Base-by-base conservation (phyloP, 2,329 filamentous ascomycete genomes). In the Microsporum canis region DNA sequence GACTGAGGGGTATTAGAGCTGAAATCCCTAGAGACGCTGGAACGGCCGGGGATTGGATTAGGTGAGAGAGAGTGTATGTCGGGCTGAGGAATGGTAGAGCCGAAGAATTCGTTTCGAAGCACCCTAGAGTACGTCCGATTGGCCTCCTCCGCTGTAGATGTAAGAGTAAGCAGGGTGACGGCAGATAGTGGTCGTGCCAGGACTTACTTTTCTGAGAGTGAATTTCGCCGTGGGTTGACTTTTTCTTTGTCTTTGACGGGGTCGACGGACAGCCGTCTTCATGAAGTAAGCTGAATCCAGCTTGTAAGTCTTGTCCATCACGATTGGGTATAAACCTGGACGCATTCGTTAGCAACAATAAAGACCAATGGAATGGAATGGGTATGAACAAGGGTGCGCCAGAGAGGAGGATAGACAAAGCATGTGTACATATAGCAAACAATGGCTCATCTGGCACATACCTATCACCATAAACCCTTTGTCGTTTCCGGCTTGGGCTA, bases 231-330 rank as follows among this genome's bases (percentile, higher is more conserved):
- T 95, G 88, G 7, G 90, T 89, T 27, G 87, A 87, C 49, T 91
- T 87, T 77, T 88, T 91, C 76, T 89, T 90, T 62, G 88, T 83
- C 71, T 86, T 89, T 3, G 91, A 92, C 0, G 92, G 90, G 1
- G 91, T 96, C 10, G 92, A 88, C 23, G 94, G 94, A 23, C 92
- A 96, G 43, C 88, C 91, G 72, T 96, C 91, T 64, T 96, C 92
- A 70, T 95, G 89, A 33, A 97, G 80, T 60, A 97, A 78, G 71
- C 86, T 96, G 75, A 94, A 97, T 73, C 91, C 95, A 59, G 92
- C 91, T 72, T 92, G 88, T 29, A 97, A 79, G 74, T 99, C 94
- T 73, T 96, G 91, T 4, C 92, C 94, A 65, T 91, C 87, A 47
- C 94, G 84, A 68, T 94, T 95, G 33, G 94, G 94, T 67, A 99